phyloP scores from a whole-genome alignment of 306 rosid genomes.

The Clitoria ternatea region DNA sequence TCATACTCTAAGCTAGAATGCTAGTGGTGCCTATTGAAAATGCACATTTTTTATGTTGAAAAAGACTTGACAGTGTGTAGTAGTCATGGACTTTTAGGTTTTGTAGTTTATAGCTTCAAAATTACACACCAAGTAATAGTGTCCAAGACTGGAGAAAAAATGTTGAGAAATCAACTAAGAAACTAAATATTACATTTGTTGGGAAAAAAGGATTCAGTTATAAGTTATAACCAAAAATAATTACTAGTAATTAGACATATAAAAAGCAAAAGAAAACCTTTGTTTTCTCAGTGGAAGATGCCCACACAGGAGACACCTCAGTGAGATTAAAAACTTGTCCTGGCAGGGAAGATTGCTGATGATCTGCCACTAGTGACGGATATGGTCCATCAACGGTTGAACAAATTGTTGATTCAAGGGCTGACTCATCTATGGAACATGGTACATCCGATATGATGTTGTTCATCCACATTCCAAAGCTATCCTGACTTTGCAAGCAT shows the following conservation, averaged over 20 bases:
- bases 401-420: slow-evolving; percentile 48
- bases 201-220: background rate
- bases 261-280: slow-evolving; percentile 57
- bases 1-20: background rate
- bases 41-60: background rate
- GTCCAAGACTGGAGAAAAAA: background rate
- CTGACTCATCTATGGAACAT: slow-evolving; percentile 39
- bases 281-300: slow-evolving; percentile 78
- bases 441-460: slow-evolving; percentile 41
- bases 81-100: background rate
- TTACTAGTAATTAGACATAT: background rate
- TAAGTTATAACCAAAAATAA: slow-evolving; percentile 8
- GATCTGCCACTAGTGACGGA: slow-evolving; percentile 38
- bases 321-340: slow-evolving; percentile 71
- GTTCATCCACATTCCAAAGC: slow-evolving; percentile 81
- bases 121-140: background rate
- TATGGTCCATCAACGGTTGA: slow-evolving; percentile 36
- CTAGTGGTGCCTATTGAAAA: slow-evolving; percentile 2
- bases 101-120: background rate
- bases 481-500: slow-evolving; percentile 73
- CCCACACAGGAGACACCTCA: slow-evolving; percentile 85
- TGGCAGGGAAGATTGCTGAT: slow-evolving; percentile 46
- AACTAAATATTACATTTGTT: slow-evolving; percentile 6
- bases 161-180: slow-evolving; percentile 1
- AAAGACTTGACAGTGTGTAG: background rate